A percentile compares a stretch with the other conserved stretches of the same genome.
phyloP scores from a whole-genome alignment of 1,284 basidiomycete genomes.

The Takashimella tepidaria region DNA sequence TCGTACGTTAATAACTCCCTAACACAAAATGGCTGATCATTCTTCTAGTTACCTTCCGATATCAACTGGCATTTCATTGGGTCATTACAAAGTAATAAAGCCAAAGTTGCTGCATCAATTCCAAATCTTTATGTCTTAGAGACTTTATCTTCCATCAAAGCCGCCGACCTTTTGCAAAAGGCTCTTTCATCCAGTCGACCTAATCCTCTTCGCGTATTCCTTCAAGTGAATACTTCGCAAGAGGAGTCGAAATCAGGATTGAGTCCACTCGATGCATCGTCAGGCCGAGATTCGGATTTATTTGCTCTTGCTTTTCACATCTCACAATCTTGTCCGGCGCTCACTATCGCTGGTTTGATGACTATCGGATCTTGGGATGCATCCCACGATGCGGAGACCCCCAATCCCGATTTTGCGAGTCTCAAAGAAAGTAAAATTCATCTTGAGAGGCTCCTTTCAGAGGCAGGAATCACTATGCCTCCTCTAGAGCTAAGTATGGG shows the following conservation, averaged over 20 bases:
- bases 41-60: slow-evolving; percentile 63
- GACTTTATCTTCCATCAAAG: slow-evolving; percentile 81
- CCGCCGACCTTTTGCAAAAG: slow-evolving; percentile 77
- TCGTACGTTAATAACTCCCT: slow-evolving; percentile 52
- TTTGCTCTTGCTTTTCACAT: slow-evolving; percentile 67
- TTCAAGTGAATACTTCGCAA: slow-evolving; percentile 92
- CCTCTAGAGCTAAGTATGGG: slow-evolving; percentile 85
- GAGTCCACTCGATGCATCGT: slow-evolving; percentile 52
- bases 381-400: slow-evolving; percentile 57
- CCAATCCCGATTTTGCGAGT: slow-evolving; percentile 77
- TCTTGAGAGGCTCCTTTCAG: slow-evolving; percentile 53
- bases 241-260: slow-evolving; percentile 88
- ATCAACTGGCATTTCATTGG: slow-evolving; percentile 98
- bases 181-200: slow-evolving; percentile 56
- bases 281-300: slow-evolving; percentile 50
- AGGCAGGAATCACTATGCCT: slow-evolving; percentile 28
- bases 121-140: slow-evolving; percentile 86
- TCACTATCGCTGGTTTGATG: slow-evolving; percentile 84
- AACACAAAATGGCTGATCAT: slow-evolving; percentile 3
- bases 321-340: slow-evolving; percentile 63
- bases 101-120: slow-evolving; percentile 79
- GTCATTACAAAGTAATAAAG: slow-evolving; percentile 89
- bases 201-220: slow-evolving; percentile 61
- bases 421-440: slow-evolving; percentile 61
- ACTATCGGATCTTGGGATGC: slow-evolving; percentile 83